Evolutionary conservation across 2,329 filamentous ascomycete species (phyloP).

Genomic region (Cordyceps fumosorosea): DNA sequence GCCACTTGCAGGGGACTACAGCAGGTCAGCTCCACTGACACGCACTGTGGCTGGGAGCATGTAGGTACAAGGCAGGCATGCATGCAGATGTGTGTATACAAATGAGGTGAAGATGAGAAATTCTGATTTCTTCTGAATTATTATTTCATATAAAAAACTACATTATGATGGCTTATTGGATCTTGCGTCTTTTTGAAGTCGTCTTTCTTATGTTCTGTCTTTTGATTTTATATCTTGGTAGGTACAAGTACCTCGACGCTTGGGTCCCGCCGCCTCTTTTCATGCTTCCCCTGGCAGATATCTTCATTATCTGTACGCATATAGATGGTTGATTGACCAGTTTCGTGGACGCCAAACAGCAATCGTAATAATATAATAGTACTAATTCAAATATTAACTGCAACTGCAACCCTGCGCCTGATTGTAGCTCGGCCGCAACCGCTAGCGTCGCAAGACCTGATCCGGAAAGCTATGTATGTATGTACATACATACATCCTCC

Average conservation of each 20-base stretch:
- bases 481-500: not conserved
- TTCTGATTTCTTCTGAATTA: not conserved
- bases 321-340: not conserved
- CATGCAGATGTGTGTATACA: not conserved
- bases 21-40: not conserved
- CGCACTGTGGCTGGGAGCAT: slow-evolving; percentile 1
- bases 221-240: not conserved
- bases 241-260: too few relatives aligned
- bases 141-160: not conserved
- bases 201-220: not conserved
- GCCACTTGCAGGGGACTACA: slow-evolving; percentile 2
- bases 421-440: not conserved
- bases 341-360: not conserved
- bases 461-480: not conserved
- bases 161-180: too few relatives aligned
- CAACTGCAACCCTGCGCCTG: not conserved
- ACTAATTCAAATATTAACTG: not conserved
- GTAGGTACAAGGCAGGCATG: not conserved
- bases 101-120: not conserved
- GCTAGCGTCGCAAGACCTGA: not conserved
- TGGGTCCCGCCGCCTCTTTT: not conserved
- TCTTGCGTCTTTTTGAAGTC: not conserved
- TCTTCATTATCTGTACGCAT: not conserved
- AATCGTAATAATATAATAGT: not conserved
- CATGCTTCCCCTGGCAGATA: not conserved